Evolutionary conservation across 169 alveolate species (phyloP).

Genomic region (Babesia caballi): DNA sequence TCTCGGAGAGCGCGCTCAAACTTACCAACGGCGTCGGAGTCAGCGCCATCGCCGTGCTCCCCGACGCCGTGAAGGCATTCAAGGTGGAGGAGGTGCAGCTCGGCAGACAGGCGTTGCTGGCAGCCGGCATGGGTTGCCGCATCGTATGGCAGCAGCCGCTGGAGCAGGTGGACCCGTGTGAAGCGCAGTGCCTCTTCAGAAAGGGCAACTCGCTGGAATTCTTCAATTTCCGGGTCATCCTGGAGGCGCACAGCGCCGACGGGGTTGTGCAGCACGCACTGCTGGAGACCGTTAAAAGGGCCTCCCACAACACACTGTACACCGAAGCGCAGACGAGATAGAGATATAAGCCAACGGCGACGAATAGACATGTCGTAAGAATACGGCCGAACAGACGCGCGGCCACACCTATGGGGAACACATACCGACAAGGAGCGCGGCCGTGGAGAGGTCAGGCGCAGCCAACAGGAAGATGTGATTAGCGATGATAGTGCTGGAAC

Average conservation of each 20-base stretch:
- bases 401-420: conserved; percentile 22
- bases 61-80: conserved; percentile 30
- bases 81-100: conserved; percentile 40
- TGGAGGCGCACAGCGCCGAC: conserved; percentile 24
- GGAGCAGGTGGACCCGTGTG: conserved; percentile 65
- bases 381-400: no score
- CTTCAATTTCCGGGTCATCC: conserved; percentile 34
- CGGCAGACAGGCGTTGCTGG: conserved; percentile 25
- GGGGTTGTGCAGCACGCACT: conserved; percentile 51
- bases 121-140: conserved; percentile 48
- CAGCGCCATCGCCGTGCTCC: conserved; percentile 35
- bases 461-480: not conserved
- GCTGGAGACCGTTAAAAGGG: conserved; percentile 32
- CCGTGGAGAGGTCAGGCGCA: no score
- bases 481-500: conserved; percentile 51
- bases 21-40: conserved; percentile 41
- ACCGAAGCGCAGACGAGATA: not conserved
- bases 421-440: not conserved
- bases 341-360: not conserved
- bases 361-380: not conserved
- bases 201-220: conserved; percentile 40
- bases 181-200: conserved; percentile 37
- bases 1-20: conserved; percentile 24
- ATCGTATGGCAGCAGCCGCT: conserved; percentile 49
- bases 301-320: not conserved